Conservation (phyloP, 495 filamentous ascomycete species). For the Hypoxylon fragiforme region DNA sequence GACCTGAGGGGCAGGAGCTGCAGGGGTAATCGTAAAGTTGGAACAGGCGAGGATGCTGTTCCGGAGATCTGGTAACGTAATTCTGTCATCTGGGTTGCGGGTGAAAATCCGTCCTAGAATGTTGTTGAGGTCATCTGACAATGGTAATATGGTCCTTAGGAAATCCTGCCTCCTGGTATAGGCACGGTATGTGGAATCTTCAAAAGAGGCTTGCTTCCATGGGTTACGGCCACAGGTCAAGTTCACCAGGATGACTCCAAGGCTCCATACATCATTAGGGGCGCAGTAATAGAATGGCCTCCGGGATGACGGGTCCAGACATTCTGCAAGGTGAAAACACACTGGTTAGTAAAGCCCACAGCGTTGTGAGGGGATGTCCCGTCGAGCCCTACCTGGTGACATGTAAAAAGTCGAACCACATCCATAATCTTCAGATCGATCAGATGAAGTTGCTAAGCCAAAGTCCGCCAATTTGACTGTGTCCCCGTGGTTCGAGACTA, state of each 20-base stretch:
- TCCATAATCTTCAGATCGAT: constrained; percentile 88
- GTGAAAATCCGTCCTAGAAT: constrained; percentile 92
- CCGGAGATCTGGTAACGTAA: constrained; percentile 81
- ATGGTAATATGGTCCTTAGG: constrained; percentile 86
- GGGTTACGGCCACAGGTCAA: constrained; percentile 97
- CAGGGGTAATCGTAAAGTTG: constrained; percentile 64
- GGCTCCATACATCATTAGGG: constrained; percentile 96
- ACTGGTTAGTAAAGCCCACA: constrained; percentile 34
- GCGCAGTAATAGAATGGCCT: constrained; percentile 86
- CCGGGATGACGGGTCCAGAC: constrained; percentile 81
- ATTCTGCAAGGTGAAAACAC: constrained; percentile 65
- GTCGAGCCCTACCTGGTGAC: constrained; percentile 80
- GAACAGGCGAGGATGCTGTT: constrained; percentile 75
- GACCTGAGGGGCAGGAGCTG: constrained; percentile 22
- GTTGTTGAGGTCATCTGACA: constrained; percentile 86
- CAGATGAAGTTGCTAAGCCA: constrained; percentile 85
- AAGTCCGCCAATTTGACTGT: constrained; percentile 97
- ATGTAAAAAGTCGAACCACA: constrained; percentile 99
- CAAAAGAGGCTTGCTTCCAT: constrained; percentile 91
- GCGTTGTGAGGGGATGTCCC: constrained; percentile 10
- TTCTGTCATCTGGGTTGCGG: constrained; percentile 80
- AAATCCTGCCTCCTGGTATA: constrained; percentile 86
- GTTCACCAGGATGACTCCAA: constrained; percentile 97
- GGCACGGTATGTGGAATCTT: constrained; percentile 94
- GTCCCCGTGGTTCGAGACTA: constrained; percentile 84